These are phyloP conservation scores for Hypsizygus marmoreus DNA, from an alignment of 768 basidiomycete genomes.

Conservation along the genomic window DNA sequence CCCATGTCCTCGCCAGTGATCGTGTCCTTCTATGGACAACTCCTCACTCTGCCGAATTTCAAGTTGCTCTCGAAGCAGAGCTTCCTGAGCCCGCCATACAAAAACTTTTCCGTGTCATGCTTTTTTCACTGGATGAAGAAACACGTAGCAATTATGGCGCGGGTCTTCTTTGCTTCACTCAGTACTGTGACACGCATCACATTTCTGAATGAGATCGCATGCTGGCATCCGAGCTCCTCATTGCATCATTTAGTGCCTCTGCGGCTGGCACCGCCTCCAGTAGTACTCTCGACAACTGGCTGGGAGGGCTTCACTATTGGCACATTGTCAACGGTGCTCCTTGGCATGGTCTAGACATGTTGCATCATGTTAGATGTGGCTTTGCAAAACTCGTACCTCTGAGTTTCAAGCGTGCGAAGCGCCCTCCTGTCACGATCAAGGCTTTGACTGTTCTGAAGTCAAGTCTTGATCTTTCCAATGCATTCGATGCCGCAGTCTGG, in stretches of 20 bases:
- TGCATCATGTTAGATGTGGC: conserved; percentile 4
- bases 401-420: conserved; percentile 4
- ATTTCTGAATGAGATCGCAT: conserved; percentile 31
- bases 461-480: conserved; percentile 12
- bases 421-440: conserved; percentile 14
- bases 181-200: conserved; percentile 34
- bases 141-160: conserved; percentile 32
- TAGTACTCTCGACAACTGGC: neutral
- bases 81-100: neutral
- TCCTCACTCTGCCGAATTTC: conserved; percentile 9
- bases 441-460: neutral
- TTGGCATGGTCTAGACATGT: conserved; percentile 9
- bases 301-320: conserved; percentile 8
- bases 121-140: too few relatives aligned
- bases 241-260: conserved; percentile 35
- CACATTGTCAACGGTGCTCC: conserved; percentile 8
- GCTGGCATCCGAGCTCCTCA: conserved; percentile 31
- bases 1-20: conserved; percentile 18
- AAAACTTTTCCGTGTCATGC: too few relatives aligned
- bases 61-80: conserved; percentile 1
- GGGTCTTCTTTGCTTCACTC: conserved; percentile 33
- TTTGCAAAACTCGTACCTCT: conserved; percentile 10
- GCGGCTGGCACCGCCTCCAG: too few relatives aligned
- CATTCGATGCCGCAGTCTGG: conserved; percentile 8
- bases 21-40: conserved; percentile 18